A percentile compares a stretch with the other conserved stretches of the same genome.
phyloP scores from a whole-genome alignment of 306 rosid genomes.

The Cicer pinnatifidum region DNA sequence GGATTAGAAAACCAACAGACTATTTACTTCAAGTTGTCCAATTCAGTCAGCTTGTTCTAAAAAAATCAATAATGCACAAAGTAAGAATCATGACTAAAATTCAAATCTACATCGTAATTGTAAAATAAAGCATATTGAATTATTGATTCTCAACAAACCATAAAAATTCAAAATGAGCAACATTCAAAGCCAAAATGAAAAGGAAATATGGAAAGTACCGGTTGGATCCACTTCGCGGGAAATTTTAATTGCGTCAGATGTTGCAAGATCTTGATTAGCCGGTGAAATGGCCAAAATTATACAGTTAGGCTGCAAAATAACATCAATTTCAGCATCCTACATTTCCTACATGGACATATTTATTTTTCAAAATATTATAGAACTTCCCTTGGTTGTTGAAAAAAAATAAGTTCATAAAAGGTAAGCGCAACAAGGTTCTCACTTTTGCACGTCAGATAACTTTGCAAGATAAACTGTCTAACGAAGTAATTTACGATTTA shows the following conservation, averaged over 20 bases:
- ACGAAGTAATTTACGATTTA: slow-evolving; percentile 2
- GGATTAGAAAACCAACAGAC: slow-evolving; percentile 34
- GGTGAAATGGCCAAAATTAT: slow-evolving; percentile 95
- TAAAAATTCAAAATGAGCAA: slow-evolving; percentile 25
- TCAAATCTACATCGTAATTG: neutral
- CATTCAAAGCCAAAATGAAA: neutral
- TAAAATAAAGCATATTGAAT: slow-evolving; percentile 11
- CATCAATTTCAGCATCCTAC: slow-evolving; percentile 36
- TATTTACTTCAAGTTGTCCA: slow-evolving; percentile 1
- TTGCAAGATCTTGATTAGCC: slow-evolving; percentile 98
- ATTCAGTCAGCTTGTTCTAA: slow-evolving; percentile 11
- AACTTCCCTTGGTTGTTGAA: slow-evolving; percentile 7
- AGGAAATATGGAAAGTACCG: slow-evolving; percentile 52
- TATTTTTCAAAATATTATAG: neutral
- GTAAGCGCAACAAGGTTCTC: slow-evolving; percentile 4
- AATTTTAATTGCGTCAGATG: slow-evolving; percentile 94
- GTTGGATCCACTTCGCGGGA: slow-evolving; percentile 98
- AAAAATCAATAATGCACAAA: neutral
- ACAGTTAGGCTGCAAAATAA: slow-evolving; percentile 82
- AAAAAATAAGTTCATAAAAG: slow-evolving; percentile 16
- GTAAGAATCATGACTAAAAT: neutral
- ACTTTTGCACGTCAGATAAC: slow-evolving; percentile 13
- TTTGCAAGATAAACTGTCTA: slow-evolving; percentile 8
- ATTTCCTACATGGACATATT: slow-evolving; percentile 25
- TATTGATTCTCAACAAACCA: slow-evolving; percentile 9